Percentiles rank a stretch among this genome's conserved stretches.
These are phyloP conservation scores for Clarireedia hainanense DNA, from an alignment of 2,329 filamentous ascomycete genomes.

Conservation along the genomic window DNA sequence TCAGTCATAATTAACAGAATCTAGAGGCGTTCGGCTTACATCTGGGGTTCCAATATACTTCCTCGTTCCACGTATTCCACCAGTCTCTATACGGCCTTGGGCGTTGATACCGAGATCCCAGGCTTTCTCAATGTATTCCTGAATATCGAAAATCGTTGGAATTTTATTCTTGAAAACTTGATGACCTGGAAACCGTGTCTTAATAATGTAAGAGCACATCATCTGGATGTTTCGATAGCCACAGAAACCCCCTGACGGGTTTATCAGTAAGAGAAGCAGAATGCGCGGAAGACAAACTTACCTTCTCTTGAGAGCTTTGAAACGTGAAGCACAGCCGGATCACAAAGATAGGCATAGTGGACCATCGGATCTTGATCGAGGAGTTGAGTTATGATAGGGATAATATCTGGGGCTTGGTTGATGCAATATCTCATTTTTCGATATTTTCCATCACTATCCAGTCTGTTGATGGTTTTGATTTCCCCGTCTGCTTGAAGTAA, in stretches of 20 bases:
- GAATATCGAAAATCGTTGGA: conserved; percentile 73
- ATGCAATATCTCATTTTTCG: conserved; percentile 35
- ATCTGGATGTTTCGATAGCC: conserved; percentile 95
- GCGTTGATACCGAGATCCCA: conserved; percentile 82
- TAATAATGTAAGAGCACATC: conserved; percentile 70
- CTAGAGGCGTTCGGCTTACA: conserved; percentile 37
- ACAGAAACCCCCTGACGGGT: conserved; percentile 67
- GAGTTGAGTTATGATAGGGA: conserved; percentile 55
- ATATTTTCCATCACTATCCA: conserved; percentile 36
- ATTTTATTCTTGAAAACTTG: conserved; percentile 52
- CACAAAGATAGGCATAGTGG: conserved; percentile 70
- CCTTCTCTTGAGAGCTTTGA: conserved; percentile 74
- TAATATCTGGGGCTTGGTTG: conserved; percentile 44
- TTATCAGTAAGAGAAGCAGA: conserved; percentile 1
- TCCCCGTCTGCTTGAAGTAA: conserved; percentile 53
- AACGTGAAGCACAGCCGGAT: conserved; percentile 67
- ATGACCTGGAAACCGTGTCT: conserved; percentile 46
- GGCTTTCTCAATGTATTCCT: conserved; percentile 77
- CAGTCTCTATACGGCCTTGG: conserved; percentile 70
- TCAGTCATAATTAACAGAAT: not conserved
- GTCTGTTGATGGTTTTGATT: conserved; percentile 43
- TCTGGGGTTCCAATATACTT: conserved; percentile 96
- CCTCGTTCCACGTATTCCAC: conserved; percentile 76
- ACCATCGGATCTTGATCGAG: conserved; percentile 58
- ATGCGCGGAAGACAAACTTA: conserved; percentile 23